Base-by-base conservation (phyloP, 805 yeast genomes). In the Candida sakaeoensis region DNA sequence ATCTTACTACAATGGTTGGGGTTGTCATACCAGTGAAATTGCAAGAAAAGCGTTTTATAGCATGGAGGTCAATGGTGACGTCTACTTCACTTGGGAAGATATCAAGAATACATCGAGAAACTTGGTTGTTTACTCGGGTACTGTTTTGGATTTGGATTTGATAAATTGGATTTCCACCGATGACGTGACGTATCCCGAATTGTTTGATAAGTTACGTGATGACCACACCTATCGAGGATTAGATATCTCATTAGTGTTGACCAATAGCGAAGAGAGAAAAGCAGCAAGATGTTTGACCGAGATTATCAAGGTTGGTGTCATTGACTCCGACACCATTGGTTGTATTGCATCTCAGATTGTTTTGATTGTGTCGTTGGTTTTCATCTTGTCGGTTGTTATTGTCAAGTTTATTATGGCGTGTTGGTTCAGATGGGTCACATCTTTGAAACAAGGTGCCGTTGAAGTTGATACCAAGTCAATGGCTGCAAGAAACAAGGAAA, bases 331-430 rank as follows among this genome's bases (percentile, higher is more conserved):
- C 27, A 80, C 95, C 5, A 79, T 93, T 53, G 99, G 99, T 5
- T 93, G 99, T 65, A 80, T 93, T 54, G 95, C 96, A 0, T 88
- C 97, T 0, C 68, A 80, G 40, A 80, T 90, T 28, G 96, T 93
- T 1, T 73, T 93, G 44, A 78, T 79, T 51, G 74, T 84, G 5
- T 85, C 97, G 1, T 72, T 93, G 53, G 82, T 85, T 8, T 88
- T 93, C 57, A 90, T 93, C 52, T 69, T 93, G 42, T 75, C 95
- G 2, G 77, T 93, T 39, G 95, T 89, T 17, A 54, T 81, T 38
- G 70, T 71, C 31, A 90, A 90, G 63, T 93, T 93, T 52, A 41
- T 84, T 10, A 70, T 91, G 58, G 97, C 99, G 0, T 82, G 91
- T 55, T 87, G 89, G 58, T 93, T 83, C 71, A 80, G 84, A 51